Conservation (phyloP, 805 yeast genomes). For the Wickerhamiella lipophila region DNA sequence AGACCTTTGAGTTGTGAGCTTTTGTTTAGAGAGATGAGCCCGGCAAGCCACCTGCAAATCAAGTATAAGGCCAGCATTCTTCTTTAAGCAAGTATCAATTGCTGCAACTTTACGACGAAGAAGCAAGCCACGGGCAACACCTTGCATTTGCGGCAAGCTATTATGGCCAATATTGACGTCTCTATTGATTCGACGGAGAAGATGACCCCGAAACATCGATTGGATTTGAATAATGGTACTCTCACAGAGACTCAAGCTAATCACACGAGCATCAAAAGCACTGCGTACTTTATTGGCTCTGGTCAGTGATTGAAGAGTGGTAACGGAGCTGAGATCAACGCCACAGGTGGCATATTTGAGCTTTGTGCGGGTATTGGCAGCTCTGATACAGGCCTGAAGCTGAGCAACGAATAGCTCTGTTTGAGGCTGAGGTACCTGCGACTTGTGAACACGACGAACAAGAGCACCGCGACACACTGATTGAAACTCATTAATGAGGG, state of each 20-base stretch:
- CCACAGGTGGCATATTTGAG: background rate
- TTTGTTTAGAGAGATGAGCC: constrained; percentile 5
- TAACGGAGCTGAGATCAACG: background rate
- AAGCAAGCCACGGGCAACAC: constrained; percentile 18
- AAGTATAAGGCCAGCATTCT: background rate
- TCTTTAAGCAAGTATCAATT: background rate
- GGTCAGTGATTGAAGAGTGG: background rate
- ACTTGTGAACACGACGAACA: background rate
- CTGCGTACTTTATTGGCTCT: constrained; percentile 3
- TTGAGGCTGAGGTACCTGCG: background rate
- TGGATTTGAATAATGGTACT: constrained; percentile 18
- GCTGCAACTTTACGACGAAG: constrained; percentile 15
- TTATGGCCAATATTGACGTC: background rate
- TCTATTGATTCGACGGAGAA: background rate
- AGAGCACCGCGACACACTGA: constrained; percentile 28
- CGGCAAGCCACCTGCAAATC: constrained; percentile 12
- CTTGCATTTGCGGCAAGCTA: constrained; percentile 16
- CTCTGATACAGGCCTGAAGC: constrained; percentile 17
- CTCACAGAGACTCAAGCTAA: constrained; percentile 5
- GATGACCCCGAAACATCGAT: constrained; percentile 22
- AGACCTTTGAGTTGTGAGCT: constrained; percentile 19
- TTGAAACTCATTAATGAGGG: constrained; percentile 44
- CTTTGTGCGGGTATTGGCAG: constrained; percentile 9
- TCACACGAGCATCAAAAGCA: background rate
- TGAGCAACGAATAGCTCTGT: constrained; percentile 3